Evolutionary conservation across 257 asterid species (phyloP).

Genomic region (Rubia yunnanensis): DNA sequence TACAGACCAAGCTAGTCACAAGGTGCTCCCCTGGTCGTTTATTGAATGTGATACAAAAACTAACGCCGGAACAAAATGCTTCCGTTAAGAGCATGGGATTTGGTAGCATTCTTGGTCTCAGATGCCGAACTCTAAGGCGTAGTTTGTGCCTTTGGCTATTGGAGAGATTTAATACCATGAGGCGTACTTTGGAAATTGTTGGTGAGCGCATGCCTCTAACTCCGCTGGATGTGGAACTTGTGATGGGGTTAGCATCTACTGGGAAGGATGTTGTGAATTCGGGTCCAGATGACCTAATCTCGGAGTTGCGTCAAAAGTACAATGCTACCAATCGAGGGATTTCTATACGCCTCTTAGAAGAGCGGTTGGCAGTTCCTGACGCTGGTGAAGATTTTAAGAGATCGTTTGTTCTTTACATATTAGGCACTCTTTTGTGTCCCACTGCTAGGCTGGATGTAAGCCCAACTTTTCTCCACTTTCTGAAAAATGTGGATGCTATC

Average conservation of each 20-base stretch:
- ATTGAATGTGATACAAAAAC: slow-evolving; percentile 68
- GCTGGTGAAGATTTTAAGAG: slow-evolving; percentile 95
- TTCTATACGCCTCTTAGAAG: slow-evolving; percentile 84
- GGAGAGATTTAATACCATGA: slow-evolving; percentile 78
- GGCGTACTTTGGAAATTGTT: slow-evolving; percentile 86
- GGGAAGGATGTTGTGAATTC: slow-evolving; percentile 96
- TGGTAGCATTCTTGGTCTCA: slow-evolving; percentile 89
- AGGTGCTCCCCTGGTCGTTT: slow-evolving; percentile 99
- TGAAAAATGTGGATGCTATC: slow-evolving; percentile 78
- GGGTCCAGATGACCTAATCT: slow-evolving; percentile 82
- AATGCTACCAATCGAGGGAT: slow-evolving; percentile 93
- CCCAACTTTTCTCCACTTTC: slow-evolving; percentile 91
- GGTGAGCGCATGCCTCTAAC: slow-evolving; percentile 90
- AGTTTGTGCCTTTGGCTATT: slow-evolving; percentile 92
- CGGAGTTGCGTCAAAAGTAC: slow-evolving; percentile 75
- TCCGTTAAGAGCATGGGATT: slow-evolving; percentile 96
- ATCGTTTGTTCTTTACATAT: slow-evolving; percentile 88
- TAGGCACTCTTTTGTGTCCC: slow-evolving; percentile 92
- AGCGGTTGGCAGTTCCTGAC: slow-evolving; percentile 77
- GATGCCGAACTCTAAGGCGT: slow-evolving; percentile 89
- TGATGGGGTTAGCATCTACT: slow-evolving; percentile 85
- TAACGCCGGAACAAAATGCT: slow-evolving; percentile 70
- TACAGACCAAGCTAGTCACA: slow-evolving; percentile 93
- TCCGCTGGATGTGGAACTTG: slow-evolving; percentile 89
- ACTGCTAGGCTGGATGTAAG: slow-evolving; percentile 97